Evolutionary conservation across 129 eudicot species (phyloP).

Genomic region (Helichrysum umbraculigerum): DNA sequence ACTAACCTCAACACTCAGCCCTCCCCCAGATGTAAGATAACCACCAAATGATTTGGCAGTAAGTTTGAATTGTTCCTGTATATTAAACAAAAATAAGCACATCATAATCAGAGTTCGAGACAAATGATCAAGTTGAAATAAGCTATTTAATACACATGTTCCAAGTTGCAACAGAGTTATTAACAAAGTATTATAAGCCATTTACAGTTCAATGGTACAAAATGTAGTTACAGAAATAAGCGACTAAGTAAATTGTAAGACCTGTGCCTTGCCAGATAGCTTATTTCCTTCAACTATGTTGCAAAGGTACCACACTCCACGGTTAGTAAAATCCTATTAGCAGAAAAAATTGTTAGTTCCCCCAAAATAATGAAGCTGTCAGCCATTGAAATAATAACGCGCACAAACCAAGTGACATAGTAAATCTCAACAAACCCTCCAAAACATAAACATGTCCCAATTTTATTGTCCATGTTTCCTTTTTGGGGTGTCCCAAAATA

Average conservation of each 20-base stretch:
- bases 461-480: too few species aligned
- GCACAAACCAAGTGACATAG: conserved; percentile 1
- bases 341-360: conserved; percentile 21
- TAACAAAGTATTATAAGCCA: not conserved
- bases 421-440: conserved; percentile 12
- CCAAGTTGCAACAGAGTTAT: not conserved
- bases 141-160: not conserved
- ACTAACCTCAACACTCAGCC: conserved; percentile 30
- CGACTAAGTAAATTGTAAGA: not conserved
- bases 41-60: conserved; percentile 43
- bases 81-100: conserved; percentile 6
- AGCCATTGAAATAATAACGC: not conserved
- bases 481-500: too few species aligned
- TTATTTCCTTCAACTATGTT: conserved; percentile 52
- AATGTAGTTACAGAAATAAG: not conserved
- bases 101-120: conserved; percentile 3
- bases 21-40: conserved; percentile 32
- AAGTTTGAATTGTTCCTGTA: conserved; percentile 40
- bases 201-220: not conserved
- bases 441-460: not conserved
- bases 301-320: conserved; percentile 57
- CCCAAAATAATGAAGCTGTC: not conserved
- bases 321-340: conserved; percentile 54
- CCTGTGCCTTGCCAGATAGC: conserved; percentile 38
- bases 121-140: conserved; percentile 3